Base-by-base conservation (phyloP, 2,329 filamentous ascomycete species). In the Fusarium redolens region DNA sequence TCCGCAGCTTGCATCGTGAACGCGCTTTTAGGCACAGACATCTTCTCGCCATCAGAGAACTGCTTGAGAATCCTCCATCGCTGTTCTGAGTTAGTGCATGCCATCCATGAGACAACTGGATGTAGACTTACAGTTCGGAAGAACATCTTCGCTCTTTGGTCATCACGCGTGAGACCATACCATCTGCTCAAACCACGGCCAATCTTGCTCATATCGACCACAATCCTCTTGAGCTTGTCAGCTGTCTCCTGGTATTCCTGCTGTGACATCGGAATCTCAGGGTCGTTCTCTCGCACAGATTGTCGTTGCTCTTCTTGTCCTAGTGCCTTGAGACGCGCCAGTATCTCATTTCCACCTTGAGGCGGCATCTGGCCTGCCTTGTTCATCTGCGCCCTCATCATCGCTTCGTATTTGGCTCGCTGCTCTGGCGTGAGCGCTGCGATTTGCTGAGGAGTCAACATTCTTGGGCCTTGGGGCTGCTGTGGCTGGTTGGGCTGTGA, bases 1-100 rank as follows among this genome's bases (percentile, higher is more conserved):
- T 91, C 89, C 7, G 82, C 75, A 0, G 81, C 77, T n/a, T 79
- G 81, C 22, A 91, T 86, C 30, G 87, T 88, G 50, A 91, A 88
- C 5, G 78, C 79, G 11, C 85, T 82, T 69, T 85, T 88, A 15
- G 85, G 79, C 4, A 80, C 79, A 5, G 77, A 81, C 82, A 87
- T 84, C 52, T 81, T 79, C 3, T 87, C 84, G 18, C 84, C 84
- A 63, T 89, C 86, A 8, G 78, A 75, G 68, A 89, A 91, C 74
- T 91, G 89, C 48, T 83, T 84, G 2, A 84, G 73, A 37, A 91
- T 81, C 15, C 87, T 87, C 33, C 84, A 79, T 66, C 88, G 87
- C 88, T 91, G 74, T 13, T 44, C 38, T 6, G 65, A 43, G 77
- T 86, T 78, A 86, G 82, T 69, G 54, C 5, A 40, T 31, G 45